Percentiles rank a stretch among this genome's conserved stretches.
phyloP scores from a whole-genome alignment of 768 basidiomycete genomes.

The Boletus reticulatus region DNA sequence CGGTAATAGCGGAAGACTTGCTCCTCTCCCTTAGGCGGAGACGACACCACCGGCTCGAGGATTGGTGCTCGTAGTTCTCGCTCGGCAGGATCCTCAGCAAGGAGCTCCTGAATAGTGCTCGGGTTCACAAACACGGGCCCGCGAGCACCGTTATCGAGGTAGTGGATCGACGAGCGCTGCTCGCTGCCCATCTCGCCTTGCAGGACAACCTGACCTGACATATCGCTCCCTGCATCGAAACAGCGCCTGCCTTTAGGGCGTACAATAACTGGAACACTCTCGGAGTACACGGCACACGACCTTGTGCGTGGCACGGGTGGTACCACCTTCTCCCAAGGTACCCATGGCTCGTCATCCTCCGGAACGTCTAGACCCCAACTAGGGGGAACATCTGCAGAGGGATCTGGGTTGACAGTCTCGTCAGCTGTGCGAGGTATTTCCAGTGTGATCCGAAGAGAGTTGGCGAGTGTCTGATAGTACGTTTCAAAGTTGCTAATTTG shows the following conservation, averaged over 20 bases:
- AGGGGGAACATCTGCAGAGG: neutral
- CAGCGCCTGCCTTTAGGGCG: neutral
- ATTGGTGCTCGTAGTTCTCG: conserved; percentile 4
- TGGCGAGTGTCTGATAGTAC: conserved; percentile 13
- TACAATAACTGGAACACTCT: neutral
- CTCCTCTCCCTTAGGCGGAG: conserved; percentile 16
- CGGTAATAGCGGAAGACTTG: conserved; percentile 8
- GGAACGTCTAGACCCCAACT: neutral
- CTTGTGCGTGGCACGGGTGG: neutral
- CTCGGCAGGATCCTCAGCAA: conserved; percentile 1
- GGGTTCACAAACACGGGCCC: conserved; percentile 17
- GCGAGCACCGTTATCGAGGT: conserved; percentile 18
- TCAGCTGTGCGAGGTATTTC: neutral
- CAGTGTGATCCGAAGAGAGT: neutral
- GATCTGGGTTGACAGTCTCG: conserved; percentile 1
- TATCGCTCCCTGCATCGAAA: neutral
- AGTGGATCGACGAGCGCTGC: conserved; percentile 8
- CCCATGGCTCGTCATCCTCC: conserved; percentile 21
- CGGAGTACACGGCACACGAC: neutral
- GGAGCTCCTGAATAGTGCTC: neutral
- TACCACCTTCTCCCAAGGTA: conserved; percentile 10
- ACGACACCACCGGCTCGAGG: conserved; percentile 3
- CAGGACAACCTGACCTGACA: conserved; percentile 3
- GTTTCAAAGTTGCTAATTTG: conserved; percentile 11
- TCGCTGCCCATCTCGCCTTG: neutral